A percentile compares a stretch with the other conserved stretches of the same genome.
phyloP scores from a whole-genome alignment of 2,329 filamentous ascomycete species.

The Claviceps digitariae region DNA sequence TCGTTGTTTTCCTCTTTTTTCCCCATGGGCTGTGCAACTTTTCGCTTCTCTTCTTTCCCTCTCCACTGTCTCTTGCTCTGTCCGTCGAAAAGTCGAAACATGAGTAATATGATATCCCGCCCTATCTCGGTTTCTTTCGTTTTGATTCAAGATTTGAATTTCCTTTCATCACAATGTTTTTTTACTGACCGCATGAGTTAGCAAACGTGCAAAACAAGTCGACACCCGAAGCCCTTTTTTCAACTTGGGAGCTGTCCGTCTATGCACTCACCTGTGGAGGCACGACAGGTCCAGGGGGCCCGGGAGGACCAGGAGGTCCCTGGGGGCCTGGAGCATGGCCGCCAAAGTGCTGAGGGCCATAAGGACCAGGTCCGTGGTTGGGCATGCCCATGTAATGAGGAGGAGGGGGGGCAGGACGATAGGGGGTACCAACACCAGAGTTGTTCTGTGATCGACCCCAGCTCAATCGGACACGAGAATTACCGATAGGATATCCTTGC shows the following conservation, averaged over 20 bases:
- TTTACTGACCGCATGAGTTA: constrained; percentile 1
- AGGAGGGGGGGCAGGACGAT: constrained; percentile 72
- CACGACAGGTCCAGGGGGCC: constrained; percentile 22
- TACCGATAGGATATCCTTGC: constrained; percentile 98
- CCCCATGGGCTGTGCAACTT: background rate
- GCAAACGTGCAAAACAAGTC: background rate
- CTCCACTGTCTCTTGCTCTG: background rate
- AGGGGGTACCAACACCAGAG: constrained; percentile 93
- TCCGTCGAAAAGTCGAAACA: background rate
- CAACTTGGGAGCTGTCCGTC: background rate
- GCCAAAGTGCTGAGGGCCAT: constrained; percentile 24
- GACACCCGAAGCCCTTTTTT: background rate
- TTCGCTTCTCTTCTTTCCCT: background rate
- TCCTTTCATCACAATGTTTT: background rate
- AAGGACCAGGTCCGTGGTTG: constrained; percentile 28
- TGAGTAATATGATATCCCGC: background rate
- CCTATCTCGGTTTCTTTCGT: too few relatives aligned
- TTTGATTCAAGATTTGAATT: background rate
- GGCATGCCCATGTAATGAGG: constrained; percentile 41
- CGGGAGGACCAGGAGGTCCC: constrained; percentile 24
- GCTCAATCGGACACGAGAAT: constrained; percentile 91
- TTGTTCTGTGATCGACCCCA: constrained; percentile 99
- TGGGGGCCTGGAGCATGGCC: constrained; percentile 24
- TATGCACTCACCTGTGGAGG: constrained; percentile 25
- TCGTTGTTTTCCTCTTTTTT: background rate